These are phyloP conservation scores for Curvularia verruculosa DNA, from an alignment of 2,329 filamentous ascomycete genomes.

Conservation along the genomic window DNA sequence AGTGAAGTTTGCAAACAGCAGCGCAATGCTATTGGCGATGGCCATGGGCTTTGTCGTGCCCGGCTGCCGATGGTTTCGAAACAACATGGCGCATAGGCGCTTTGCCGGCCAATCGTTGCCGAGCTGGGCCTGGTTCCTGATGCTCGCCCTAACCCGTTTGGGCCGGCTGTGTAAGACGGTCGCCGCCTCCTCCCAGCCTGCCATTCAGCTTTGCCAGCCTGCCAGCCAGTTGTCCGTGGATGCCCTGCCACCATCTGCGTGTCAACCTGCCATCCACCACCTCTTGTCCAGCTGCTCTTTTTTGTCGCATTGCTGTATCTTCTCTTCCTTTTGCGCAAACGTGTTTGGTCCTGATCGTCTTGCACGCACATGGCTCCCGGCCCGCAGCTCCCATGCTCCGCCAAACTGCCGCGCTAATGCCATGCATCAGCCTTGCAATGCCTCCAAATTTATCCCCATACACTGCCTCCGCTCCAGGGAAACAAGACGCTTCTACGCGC, in stretches of 20 bases:
- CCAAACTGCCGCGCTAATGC: constrained; percentile 21
- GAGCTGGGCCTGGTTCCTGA: constrained; percentile 17
- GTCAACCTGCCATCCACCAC: background rate
- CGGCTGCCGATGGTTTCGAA: constrained; percentile 27
- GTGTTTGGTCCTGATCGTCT: background rate
- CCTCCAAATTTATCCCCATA: constrained; percentile 32
- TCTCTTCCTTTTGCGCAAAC: background rate
- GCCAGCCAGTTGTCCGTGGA: background rate
- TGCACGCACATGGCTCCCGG: background rate
- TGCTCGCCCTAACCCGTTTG: constrained; percentile 11
- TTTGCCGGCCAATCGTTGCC: constrained; percentile 25
- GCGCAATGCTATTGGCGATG: constrained; percentile 16
- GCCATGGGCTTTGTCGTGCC: constrained; percentile 20
- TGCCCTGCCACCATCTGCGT: background rate
- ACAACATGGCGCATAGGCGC: constrained; percentile 24
- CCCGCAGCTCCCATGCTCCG: constrained; percentile 26
- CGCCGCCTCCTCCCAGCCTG: constrained; percentile 14
- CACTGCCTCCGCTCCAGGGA: constrained; percentile 4
- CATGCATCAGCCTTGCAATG: constrained; percentile 8
- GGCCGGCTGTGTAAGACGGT: constrained; percentile 12
- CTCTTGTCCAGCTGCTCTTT: background rate
- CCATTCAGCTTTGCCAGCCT: constrained; percentile 1
- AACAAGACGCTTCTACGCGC: constrained; percentile 2
- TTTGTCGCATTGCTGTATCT: constrained; percentile 3
- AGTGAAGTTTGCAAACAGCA: background rate